These are phyloP conservation scores for Larix kaempferi DNA, from an alignment of 75 land plant genomes.

Conservation along the genomic window DNA sequence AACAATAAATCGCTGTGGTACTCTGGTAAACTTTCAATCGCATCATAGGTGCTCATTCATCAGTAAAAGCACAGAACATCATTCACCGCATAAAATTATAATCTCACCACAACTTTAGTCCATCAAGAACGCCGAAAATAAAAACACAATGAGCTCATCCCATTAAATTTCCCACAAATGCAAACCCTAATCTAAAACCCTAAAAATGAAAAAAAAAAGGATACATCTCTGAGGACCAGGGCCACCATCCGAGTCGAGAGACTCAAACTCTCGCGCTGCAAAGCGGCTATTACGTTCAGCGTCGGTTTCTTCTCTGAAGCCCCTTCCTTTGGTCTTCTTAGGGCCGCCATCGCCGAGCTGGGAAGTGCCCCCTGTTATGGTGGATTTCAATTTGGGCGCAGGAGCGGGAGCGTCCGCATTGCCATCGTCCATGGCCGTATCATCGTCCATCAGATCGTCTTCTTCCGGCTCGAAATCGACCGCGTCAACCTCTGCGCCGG, in stretches of 20 bases:
- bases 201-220: too few relatives aligned
- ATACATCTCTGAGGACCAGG: constrained; percentile 91
- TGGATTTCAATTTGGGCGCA: constrained; percentile 74
- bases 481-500: constrained; percentile 65
- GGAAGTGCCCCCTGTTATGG: constrained; percentile 60
- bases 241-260: constrained; percentile 83
- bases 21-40: too few relatives aligned
- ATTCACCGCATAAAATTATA: too few relatives aligned
- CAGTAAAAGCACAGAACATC: too few relatives aligned
- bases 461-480: constrained; percentile 94
- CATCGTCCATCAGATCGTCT: constrained; percentile 98
- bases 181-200: too few relatives aligned
- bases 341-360: constrained; percentile 19
- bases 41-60: too few relatives aligned
- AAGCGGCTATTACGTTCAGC: constrained; percentile 64
- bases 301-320: constrained; percentile 76
- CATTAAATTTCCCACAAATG: too few relatives aligned
- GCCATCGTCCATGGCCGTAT: constrained; percentile 59
- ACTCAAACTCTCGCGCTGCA: constrained; percentile 72
- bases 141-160: too few relatives aligned
- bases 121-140: too few relatives aligned
- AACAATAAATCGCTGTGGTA: too few relatives aligned
- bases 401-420: constrained; percentile 16
- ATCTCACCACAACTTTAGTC: too few relatives aligned
- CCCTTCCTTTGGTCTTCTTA: constrained; percentile 95